phyloP scores from a whole-genome alignment of 2,329 filamentous ascomycete species.

The Paraphoma sp. region DNA sequence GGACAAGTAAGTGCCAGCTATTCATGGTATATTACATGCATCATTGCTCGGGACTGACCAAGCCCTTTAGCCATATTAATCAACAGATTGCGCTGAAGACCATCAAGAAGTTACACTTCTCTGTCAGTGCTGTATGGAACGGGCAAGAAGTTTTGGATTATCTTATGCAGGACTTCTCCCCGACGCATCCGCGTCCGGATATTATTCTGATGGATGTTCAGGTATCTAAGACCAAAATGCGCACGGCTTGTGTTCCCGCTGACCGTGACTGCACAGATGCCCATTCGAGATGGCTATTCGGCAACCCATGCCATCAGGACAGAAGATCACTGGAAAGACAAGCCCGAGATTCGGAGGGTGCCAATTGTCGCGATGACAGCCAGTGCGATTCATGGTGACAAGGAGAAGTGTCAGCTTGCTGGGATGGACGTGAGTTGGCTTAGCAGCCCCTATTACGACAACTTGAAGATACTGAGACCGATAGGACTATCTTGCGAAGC shows the following conservation, averaged over 20 bases:
- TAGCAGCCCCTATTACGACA: slow-evolving; percentile 9
- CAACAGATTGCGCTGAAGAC: slow-evolving; percentile 79
- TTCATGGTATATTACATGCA: not conserved
- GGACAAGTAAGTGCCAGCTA: slow-evolving; percentile 68
- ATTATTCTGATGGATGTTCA: slow-evolving; percentile 82
- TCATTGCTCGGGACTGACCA: too few relatives aligned
- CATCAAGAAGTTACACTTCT: slow-evolving; percentile 75
- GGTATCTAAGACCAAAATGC: slow-evolving; percentile 58
- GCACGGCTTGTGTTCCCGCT: slow-evolving; percentile 3
- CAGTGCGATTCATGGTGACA: slow-evolving; percentile 77
- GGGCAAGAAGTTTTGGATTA: slow-evolving; percentile 81
- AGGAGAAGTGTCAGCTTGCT: slow-evolving; percentile 74
- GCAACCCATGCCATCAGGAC: slow-evolving; percentile 77
- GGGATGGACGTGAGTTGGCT: slow-evolving; percentile 67
- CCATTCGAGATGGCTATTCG: slow-evolving; percentile 77
- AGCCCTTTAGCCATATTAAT: slow-evolving; percentile 60
- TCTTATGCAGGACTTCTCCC: slow-evolving; percentile 60
- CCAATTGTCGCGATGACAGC: slow-evolving; percentile 85
- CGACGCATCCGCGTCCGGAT: slow-evolving; percentile 65
- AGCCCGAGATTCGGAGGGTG: slow-evolving; percentile 63
- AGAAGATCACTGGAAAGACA: slow-evolving; percentile 67
- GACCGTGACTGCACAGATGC: slow-evolving; percentile 49
- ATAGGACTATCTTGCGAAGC: slow-evolving; percentile 51
- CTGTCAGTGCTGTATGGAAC: slow-evolving; percentile 75
- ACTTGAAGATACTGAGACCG: slow-evolving; percentile 25